A percentile compares a stretch with the other conserved stretches of the same genome.
Evolutionary conservation across 2,329 filamentous ascomycete species (phyloP).

Genomic region (Fonsecaea erecta): DNA sequence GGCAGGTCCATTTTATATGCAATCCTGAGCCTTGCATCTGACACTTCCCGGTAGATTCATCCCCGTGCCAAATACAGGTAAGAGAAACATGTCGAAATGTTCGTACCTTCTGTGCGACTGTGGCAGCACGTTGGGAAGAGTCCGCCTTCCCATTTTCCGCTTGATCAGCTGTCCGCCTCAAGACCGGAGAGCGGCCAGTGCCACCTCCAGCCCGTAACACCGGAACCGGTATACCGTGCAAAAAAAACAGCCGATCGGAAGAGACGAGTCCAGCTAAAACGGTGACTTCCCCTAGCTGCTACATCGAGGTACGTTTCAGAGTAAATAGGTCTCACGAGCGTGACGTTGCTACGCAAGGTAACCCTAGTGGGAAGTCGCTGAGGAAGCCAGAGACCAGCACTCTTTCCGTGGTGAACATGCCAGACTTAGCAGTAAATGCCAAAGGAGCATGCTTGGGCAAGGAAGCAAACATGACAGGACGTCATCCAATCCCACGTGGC

Average conservation of each 20-base stretch:
- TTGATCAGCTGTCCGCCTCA: slow-evolving; percentile 9
- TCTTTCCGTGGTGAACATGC: background rate
- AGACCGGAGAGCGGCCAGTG: slow-evolving; percentile 9
- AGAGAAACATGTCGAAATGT: slow-evolving; percentile 14
- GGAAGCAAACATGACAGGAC: slow-evolving; percentile 1
- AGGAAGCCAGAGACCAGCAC: background rate
- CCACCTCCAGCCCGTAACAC: slow-evolving; percentile 18
- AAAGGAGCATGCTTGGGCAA: background rate
- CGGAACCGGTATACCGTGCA: slow-evolving; percentile 7
- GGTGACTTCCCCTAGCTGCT: background rate
- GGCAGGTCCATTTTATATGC: slow-evolving; percentile 24
- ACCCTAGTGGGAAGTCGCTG: slow-evolving; percentile 4
- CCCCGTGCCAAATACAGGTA: background rate
- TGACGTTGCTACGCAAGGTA: slow-evolving; percentile 10
- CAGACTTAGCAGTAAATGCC: background rate
- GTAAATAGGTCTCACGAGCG: slow-evolving; percentile 7
- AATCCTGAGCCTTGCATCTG: slow-evolving; percentile 20
- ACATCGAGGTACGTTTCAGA: slow-evolving; percentile 2
- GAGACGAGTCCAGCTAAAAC: background rate
- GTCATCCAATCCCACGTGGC: slow-evolving; percentile 5
- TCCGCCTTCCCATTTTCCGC: background rate
- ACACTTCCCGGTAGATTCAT: background rate
- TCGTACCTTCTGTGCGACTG: slow-evolving; percentile 15
- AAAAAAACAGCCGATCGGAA: slow-evolving; percentile 3
- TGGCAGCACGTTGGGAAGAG: background rate